These are phyloP conservation scores for Sesbania bispinosa DNA, from an alignment of 306 rosid genomes.

Conservation along the genomic window DNA sequence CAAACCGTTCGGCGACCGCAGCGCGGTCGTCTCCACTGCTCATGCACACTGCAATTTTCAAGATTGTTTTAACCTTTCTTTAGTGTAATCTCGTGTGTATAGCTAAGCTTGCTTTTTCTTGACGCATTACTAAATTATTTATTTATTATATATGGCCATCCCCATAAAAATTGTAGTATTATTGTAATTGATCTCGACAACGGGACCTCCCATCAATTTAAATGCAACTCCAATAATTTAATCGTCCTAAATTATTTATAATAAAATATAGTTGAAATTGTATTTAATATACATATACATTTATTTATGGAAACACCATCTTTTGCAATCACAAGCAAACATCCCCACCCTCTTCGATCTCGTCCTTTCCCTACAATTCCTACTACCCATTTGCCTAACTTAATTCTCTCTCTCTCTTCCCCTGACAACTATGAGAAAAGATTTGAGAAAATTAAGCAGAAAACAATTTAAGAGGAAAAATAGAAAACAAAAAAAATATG, in stretches of 20 bases:
- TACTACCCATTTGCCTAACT: slow-evolving; percentile 11
- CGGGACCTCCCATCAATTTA: slow-evolving; percentile 29
- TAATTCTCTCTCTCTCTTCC: background rate
- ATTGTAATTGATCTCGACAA: slow-evolving; percentile 18
- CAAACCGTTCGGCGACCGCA: slow-evolving; percentile 72
- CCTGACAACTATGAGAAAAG: background rate
- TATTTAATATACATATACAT: background rate
- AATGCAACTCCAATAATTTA: slow-evolving; percentile 7
- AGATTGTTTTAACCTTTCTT: slow-evolving; percentile 33
- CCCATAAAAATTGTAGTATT: slow-evolving; percentile 27
- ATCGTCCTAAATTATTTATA: background rate
- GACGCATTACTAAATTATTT: slow-evolving; percentile 26
- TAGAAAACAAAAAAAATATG: background rate
- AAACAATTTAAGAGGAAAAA: no score
- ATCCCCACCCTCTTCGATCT: slow-evolving; percentile 40
- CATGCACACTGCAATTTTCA: slow-evolving; percentile 53
- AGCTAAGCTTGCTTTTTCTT: slow-evolving; percentile 36
- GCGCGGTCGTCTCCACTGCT: slow-evolving; percentile 62
- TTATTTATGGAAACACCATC: slow-evolving; percentile 25
- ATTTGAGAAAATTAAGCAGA: background rate
- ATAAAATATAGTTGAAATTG: background rate
- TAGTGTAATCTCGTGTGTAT: slow-evolving; percentile 21
- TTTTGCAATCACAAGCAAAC: slow-evolving; percentile 77
- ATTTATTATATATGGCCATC: slow-evolving; percentile 14
- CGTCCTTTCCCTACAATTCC: slow-evolving; percentile 18